Percentiles rank a stretch among this genome's conserved stretches.
Conservation (phyloP, 2,329 filamentous ascomycete species). For the Geosmithia flava region DNA sequence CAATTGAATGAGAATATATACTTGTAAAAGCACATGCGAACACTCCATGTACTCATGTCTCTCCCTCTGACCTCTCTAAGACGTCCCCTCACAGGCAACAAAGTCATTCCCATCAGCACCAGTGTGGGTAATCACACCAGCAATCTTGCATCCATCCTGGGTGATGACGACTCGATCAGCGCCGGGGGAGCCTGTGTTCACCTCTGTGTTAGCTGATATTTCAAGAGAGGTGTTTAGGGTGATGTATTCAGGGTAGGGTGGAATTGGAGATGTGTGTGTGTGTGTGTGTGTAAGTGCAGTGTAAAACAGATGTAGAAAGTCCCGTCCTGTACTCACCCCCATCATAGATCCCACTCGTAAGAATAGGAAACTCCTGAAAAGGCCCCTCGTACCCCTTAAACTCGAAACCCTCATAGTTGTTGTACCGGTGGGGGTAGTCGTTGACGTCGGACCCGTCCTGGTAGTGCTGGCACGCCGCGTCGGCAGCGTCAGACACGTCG, state of each 20-base stretch:
- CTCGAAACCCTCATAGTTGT: conserved; percentile 23
- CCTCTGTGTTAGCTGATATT: too few species aligned
- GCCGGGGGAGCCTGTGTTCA: conserved; percentile 40
- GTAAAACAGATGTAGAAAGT: not conserved
- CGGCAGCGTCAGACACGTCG: conserved; percentile 14
- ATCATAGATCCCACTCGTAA: conserved; percentile 17
- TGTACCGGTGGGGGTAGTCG: conserved; percentile 23
- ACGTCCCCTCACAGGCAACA: conserved; percentile 38
- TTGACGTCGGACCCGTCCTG: conserved; percentile 9
- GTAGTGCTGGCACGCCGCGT: conserved; percentile 6
- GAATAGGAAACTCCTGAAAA: conserved; percentile 26
- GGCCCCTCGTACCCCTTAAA: conserved; percentile 17
- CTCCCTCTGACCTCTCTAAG: too few species aligned
- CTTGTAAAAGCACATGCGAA: too few species aligned
- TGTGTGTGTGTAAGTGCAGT: not conserved
- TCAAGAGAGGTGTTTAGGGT: too few species aligned
- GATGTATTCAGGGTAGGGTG: too few species aligned
- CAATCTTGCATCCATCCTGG: conserved; percentile 39
- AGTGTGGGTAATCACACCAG: conserved; percentile 57
- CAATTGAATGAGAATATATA: too few species aligned
- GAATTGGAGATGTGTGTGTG: not conserved
- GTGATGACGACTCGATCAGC: conserved; percentile 53
- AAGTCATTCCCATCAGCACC: conserved; percentile 58
- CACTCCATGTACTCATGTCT: too few species aligned
- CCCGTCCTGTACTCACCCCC: conserved; percentile 17